Evolutionary conservation across 208 protist species (phyloP).

Genomic region (Acanthamoeba triangularis): DNA sequence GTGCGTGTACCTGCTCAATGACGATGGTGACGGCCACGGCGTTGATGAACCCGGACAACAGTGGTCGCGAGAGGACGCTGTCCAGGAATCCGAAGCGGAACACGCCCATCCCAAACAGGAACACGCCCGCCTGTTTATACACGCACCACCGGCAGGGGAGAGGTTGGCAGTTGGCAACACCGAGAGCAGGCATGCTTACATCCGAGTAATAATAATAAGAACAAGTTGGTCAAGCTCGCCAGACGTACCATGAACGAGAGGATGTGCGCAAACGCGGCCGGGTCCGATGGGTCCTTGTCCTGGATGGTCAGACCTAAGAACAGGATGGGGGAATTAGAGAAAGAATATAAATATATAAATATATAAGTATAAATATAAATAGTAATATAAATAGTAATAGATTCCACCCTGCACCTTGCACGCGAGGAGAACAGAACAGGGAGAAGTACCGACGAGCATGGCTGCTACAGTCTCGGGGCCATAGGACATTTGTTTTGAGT

Average conservation of each 20-base stretch:
- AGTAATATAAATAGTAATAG: too few relatives aligned
- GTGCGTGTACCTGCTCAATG: constrained; percentile 60
- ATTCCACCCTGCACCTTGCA: too few relatives aligned
- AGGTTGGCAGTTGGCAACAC: too few relatives aligned
- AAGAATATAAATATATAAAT: too few relatives aligned
- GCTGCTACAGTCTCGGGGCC: constrained; percentile 32
- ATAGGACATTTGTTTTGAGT: constrained; percentile 28
- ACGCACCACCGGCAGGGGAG: too few relatives aligned
- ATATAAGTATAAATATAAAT: too few relatives aligned
- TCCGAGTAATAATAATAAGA: too few relatives aligned
- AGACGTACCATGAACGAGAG: constrained; percentile 32
- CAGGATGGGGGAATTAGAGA: too few relatives aligned
- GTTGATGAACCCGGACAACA: constrained; percentile 65
- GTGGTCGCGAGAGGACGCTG: constrained; percentile 64
- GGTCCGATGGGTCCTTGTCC: constrained; percentile 15
- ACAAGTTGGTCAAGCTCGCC: too few relatives aligned
- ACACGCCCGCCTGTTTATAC: constrained; percentile 17
- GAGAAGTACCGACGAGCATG: constrained; percentile 34
- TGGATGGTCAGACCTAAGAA: constrained; percentile 33
- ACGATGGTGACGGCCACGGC: constrained; percentile 67
- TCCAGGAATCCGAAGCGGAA: constrained; percentile 73
- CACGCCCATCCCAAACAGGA: constrained; percentile 59
- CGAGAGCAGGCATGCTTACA: too few relatives aligned
- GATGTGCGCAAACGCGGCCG: constrained; percentile 18
- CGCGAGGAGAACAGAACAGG: too few relatives aligned